Evolutionary conservation across 768 basidiomycete species (phyloP).

Genomic region (Rhodotorula toruloides): DNA sequence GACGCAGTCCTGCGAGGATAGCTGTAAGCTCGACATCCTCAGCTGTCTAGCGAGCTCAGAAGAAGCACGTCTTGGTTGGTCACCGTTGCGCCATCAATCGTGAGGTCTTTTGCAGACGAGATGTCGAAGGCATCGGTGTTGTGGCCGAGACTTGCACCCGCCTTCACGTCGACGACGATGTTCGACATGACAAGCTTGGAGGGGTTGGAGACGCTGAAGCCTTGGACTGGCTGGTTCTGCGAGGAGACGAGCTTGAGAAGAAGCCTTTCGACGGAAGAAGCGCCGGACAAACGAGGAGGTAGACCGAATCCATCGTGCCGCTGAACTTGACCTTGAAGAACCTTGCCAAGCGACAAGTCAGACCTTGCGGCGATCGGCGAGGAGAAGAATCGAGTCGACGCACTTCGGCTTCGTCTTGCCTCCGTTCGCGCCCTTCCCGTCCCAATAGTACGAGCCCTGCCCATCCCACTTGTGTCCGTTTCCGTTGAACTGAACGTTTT

Average conservation of each 20-base stretch:
- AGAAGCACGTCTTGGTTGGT: constrained; percentile 3
- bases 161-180: not conserved
- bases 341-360: not conserved
- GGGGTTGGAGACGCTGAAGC: constrained; percentile 4
- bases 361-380: too few species aligned
- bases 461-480: constrained; percentile 4
- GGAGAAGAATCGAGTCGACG: not conserved
- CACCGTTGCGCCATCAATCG: not conserved
- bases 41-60: too few species aligned
- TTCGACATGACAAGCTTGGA: not conserved
- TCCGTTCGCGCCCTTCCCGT: constrained; percentile 2
- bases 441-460: constrained; percentile 1
- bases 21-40: not conserved
- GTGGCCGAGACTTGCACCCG: not conserved
- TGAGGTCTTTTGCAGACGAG: not conserved
- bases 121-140: constrained; percentile 11
- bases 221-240: constrained; percentile 11
- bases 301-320: not conserved
- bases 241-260: too few species aligned
- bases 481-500: not conserved
- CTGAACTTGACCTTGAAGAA: constrained; percentile 7
- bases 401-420: constrained; percentile 10
- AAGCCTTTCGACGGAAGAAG: accelerated
- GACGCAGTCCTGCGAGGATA: not conserved
- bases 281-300: not conserved